These are phyloP conservation scores for Mycosarcoma mackinlayi DNA, from an alignment of 1,284 basidiomycete genomes.

Conservation along the genomic window DNA sequence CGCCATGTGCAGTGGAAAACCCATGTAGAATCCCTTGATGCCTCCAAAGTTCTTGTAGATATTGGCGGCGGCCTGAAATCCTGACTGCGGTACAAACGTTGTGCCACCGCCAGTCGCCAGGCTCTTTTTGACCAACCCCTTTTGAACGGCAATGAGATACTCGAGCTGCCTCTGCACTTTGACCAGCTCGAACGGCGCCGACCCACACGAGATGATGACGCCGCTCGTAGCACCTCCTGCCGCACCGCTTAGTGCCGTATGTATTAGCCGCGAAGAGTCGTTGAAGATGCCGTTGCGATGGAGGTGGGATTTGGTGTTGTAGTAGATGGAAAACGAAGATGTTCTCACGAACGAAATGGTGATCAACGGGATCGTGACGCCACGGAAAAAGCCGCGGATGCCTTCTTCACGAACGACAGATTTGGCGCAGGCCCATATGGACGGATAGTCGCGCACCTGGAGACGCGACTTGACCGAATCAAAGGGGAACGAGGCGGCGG, in stretches of 20 bases:
- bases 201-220: constrained; percentile 75
- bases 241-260: constrained; percentile 58
- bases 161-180: constrained; percentile 88
- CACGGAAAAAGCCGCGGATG: constrained; percentile 85
- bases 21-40: constrained; percentile 65
- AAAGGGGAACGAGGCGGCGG: constrained; percentile 65
- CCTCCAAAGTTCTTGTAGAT: constrained; percentile 64
- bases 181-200: constrained; percentile 85
- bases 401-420: constrained; percentile 84
- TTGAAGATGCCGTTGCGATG: constrained; percentile 65
- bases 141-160: constrained; percentile 86
- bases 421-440: constrained; percentile 62
- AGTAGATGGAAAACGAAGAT: constrained; percentile 94
- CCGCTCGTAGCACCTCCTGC: constrained; percentile 81
- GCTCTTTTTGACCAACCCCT: constrained; percentile 70
- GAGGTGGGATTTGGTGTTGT: constrained; percentile 83
- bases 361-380: constrained; percentile 85
- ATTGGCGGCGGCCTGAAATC: constrained; percentile 61
- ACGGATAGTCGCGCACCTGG: constrained; percentile 66
- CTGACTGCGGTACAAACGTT: constrained; percentile 57
- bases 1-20: constrained; percentile 60
- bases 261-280: constrained; percentile 27
- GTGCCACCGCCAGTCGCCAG: not conserved
- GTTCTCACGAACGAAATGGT: constrained; percentile 95
- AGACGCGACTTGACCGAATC: constrained; percentile 65